Conservation (phyloP, 306 rosid genomes). For the Cercis canadensis region DNA sequence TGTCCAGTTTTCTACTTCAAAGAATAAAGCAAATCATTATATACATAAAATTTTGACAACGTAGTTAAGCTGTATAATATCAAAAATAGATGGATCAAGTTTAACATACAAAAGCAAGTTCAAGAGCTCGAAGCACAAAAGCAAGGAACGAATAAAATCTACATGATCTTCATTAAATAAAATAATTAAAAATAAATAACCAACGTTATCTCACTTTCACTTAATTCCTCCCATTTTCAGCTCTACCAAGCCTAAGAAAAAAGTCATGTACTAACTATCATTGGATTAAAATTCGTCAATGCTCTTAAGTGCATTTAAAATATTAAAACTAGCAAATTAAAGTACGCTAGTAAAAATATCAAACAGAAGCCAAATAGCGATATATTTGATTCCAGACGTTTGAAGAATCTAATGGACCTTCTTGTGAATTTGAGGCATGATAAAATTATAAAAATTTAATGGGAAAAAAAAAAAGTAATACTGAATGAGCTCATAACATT, state of each 20-base stretch:
- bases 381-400: constrained; percentile 5
- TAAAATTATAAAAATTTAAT: not conserved
- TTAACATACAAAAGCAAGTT: too few relatives aligned
- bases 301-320: not conserved
- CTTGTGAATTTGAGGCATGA: not conserved
- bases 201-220: constrained; percentile 30
- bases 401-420: constrained; percentile 23
- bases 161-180: not conserved
- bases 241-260: constrained; percentile 9
- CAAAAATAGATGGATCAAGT: too few relatives aligned
- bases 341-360: not conserved
- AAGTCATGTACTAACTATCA: constrained; percentile 21
- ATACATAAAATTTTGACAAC: not conserved
- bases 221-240: constrained; percentile 32
- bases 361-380: not conserved
- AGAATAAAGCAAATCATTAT: constrained; percentile 23
- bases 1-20: constrained; percentile 33
- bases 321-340: not conserved
- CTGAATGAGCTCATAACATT: not conserved
- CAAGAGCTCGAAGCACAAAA: too few relatives aligned
- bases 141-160: not conserved
- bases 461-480: not conserved
- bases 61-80: too few relatives aligned
- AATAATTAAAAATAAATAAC: constrained; percentile 21
- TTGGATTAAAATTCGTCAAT: not conserved